These are phyloP conservation scores for Amphicarpaea edgeworthii DNA, from an alignment of 306 rosid genomes.

Conservation along the genomic window DNA sequence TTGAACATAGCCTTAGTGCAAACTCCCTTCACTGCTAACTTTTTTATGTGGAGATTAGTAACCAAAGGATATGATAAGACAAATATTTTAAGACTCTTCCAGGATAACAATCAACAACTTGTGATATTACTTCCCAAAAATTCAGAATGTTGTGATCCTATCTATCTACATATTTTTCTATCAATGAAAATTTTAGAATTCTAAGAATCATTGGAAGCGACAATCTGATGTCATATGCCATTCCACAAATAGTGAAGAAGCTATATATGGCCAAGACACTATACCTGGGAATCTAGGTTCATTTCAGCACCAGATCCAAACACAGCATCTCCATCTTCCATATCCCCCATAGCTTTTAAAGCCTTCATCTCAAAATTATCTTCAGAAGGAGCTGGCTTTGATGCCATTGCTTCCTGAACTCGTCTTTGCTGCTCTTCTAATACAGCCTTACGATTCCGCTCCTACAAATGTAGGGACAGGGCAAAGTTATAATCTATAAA, in stretches of 20 bases:
- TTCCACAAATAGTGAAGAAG: slow-evolving; percentile 16
- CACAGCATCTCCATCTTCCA: slow-evolving; percentile 98
- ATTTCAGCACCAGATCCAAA: slow-evolving; percentile 93
- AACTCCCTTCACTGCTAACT: no score
- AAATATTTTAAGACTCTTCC: no score
- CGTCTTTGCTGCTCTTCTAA: slow-evolving; percentile 83
- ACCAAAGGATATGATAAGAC: no score
- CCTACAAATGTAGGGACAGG: slow-evolving; percentile 56
- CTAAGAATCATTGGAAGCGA: neutral
- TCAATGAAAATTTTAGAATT: neutral
- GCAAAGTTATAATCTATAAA: slow-evolving; percentile 20
- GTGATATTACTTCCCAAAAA: no score
- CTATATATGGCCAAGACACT: slow-evolving; percentile 13
- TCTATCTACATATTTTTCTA: neutral
- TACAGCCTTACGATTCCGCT: slow-evolving; percentile 75
- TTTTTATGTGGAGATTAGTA: no score
- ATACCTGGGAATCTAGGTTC: slow-evolving; percentile 93
- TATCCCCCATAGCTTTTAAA: slow-evolving; percentile 88
- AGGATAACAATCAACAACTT: no score
- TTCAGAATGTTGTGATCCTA: neutral
- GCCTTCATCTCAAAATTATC: slow-evolving; percentile 92
- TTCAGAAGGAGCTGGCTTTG: slow-evolving; percentile 81
- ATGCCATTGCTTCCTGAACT: slow-evolving; percentile 79
- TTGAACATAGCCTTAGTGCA: no score
- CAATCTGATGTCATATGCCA: neutral